Evolutionary conservation across 2,329 filamentous ascomycete genomes (phyloP), one percentile per base, ranked within the genome.

Genomic region (Pestalotiopsis fici): DNA sequence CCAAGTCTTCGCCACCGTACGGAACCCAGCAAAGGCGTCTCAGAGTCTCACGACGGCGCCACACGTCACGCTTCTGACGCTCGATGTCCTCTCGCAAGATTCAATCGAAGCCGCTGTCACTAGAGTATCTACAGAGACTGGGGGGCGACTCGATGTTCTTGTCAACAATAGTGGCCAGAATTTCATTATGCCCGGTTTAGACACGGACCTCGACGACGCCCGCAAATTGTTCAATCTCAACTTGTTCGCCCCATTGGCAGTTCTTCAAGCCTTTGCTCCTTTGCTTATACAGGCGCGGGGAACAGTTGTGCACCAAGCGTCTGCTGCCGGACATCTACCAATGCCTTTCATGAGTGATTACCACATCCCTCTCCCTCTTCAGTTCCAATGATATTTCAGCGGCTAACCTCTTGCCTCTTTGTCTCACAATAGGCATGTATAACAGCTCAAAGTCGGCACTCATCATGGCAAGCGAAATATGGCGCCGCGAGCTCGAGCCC

Each of bases 361-460:
- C 18, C 7, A 31, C 5, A 15, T 57, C 23, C 54, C 54, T 2
- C 18, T 28, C 6, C 43, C n/a, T 35, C 31, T 35, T 11, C 4
- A 35, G 11, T 35, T 6, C 31, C 4, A 6, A 35, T 35, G 11
- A 2, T 35, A 35, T 35, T 35, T 11, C 31, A 35, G 31, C 31
- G 6, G 31, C 31, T 7, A 35, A 11, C 11, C 31, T 6, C 31
- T 35, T 11, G 7, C 31, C 11, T 35, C 31, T 35, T 35, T 11
- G 7, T 35, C 31, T 11, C 31, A 35, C n/a, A 12, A 57, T 25
- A 54, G 74, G 74, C 1, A 37, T 70, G 1, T 78, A 78, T 61
- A 73, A 69, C 27, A 69, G 72, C 15, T 75, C 75, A 7, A 78
- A 78, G 37, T 72, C 73, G 0, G 75, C 76, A 2, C 67, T 71